Evolutionary conservation across 2,329 filamentous ascomycete species (phyloP).

Genomic region (Fusarium denticulatum): DNA sequence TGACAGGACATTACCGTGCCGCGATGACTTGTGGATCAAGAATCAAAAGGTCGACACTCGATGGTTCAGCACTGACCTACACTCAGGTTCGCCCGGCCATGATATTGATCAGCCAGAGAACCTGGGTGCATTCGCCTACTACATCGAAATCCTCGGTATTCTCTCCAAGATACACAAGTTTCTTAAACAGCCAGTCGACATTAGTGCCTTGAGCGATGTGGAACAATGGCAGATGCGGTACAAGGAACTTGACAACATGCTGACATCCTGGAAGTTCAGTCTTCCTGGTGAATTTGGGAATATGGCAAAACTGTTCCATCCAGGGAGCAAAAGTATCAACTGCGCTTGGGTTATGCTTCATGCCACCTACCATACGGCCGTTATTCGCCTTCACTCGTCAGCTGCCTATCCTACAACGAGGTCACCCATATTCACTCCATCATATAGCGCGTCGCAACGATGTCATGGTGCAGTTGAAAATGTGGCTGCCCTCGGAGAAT

Average conservation of each 20-base stretch:
- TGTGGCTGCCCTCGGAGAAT: slow-evolving; percentile 80
- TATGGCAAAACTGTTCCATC: slow-evolving; percentile 80
- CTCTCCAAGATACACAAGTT: slow-evolving; percentile 89
- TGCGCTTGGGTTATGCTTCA: slow-evolving; percentile 93
- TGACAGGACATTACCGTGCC: slow-evolving; percentile 85
- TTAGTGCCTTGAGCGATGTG: slow-evolving; percentile 83
- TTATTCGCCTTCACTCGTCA: slow-evolving; percentile 90
- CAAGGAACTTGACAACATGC: slow-evolving; percentile 81
- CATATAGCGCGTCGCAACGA: slow-evolving; percentile 83
- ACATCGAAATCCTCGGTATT: slow-evolving; percentile 89
- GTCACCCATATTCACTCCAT: slow-evolving; percentile 89
- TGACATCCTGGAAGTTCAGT: slow-evolving; percentile 85
- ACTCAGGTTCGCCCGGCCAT: slow-evolving; percentile 63
- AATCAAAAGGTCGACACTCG: slow-evolving; percentile 86
- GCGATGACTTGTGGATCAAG: slow-evolving; percentile 85
- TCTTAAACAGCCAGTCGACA: slow-evolving; percentile 88
- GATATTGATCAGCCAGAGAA: slow-evolving; percentile 78
- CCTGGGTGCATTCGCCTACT: slow-evolving; percentile 87
- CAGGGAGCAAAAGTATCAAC: slow-evolving; percentile 75
- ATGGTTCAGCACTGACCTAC: slow-evolving; percentile 73
- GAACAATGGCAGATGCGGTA: slow-evolving; percentile 91
- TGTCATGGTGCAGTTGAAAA: slow-evolving; percentile 86
- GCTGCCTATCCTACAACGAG: slow-evolving; percentile 91
- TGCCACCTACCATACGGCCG: slow-evolving; percentile 87
- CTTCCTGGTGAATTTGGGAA: slow-evolving; percentile 87